phyloP scores from a whole-genome alignment of 441 rosid genomes.

The Erodium texanum region DNA sequence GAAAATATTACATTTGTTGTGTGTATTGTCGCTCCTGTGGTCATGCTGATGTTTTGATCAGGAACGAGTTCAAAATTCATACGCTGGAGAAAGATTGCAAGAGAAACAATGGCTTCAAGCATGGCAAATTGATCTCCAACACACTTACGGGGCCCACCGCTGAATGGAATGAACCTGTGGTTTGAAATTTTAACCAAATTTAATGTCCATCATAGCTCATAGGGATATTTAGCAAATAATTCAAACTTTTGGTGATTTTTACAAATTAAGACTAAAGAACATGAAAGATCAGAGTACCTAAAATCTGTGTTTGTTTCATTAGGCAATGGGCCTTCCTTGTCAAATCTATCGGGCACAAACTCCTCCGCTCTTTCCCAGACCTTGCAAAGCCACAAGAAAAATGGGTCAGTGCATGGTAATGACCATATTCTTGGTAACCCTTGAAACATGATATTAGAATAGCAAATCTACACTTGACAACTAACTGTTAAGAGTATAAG shows the following conservation, averaged over 20 bases:
- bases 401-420: not conserved
- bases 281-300: conserved; percentile 34
- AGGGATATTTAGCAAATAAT: not conserved
- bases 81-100: conserved; percentile 60
- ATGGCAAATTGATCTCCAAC: conserved; percentile 93
- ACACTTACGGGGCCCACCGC: conserved; percentile 94
- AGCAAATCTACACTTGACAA: not conserved
- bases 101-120: conserved; percentile 76
- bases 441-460: too few species aligned
- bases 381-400: conserved; percentile 29
- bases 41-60: conserved; percentile 79
- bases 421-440: not conserved
- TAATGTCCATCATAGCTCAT: not conserved
- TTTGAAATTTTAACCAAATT: conserved; percentile 7
- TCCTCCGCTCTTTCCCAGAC: conserved; percentile 93
- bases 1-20: conserved; percentile 52
- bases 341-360: conserved; percentile 74
- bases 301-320: conserved; percentile 85
- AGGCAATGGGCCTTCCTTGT: conserved; percentile 65
- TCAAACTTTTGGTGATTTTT: not conserved
- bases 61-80: conserved; percentile 74
- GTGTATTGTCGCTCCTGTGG: conserved; percentile 94
- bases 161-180: conserved; percentile 75
- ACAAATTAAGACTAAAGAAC: not conserved
- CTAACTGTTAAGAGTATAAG: too few species aligned